A percentile compares a stretch with the other conserved stretches of the same genome.
Conservation (phyloP, 495 filamentous ascomycete genomes). For the Aspergillus olivimuriae region DNA sequence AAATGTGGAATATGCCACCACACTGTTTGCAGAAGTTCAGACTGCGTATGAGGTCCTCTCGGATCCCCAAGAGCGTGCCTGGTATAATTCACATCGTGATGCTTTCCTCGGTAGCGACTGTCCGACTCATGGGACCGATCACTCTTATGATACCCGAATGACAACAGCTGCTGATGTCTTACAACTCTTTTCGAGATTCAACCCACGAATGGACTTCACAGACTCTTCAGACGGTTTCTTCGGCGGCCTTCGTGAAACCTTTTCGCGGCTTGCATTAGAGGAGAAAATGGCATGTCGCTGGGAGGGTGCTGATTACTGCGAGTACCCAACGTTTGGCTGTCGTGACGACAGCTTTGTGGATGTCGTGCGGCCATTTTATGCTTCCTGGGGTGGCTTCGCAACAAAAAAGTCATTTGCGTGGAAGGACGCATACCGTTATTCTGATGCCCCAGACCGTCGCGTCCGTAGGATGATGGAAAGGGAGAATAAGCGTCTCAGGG, state of each 20-base stretch:
- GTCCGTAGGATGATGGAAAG: slow-evolving; percentile 86
- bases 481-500: slow-evolving; percentile 82
- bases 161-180: slow-evolving; percentile 75
- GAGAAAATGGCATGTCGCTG: slow-evolving; percentile 67
- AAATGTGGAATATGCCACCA: slow-evolving; percentile 74
- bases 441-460: slow-evolving; percentile 82
- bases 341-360: slow-evolving; percentile 60
- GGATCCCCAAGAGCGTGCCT: slow-evolving; percentile 89
- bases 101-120: slow-evolving; percentile 63
- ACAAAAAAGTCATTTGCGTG: slow-evolving; percentile 84
- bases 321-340: slow-evolving; percentile 78
- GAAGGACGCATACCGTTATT: slow-evolving; percentile 74
- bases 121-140: slow-evolving; percentile 35
- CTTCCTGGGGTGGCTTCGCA: slow-evolving; percentile 70
- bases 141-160: slow-evolving; percentile 57
- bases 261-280: slow-evolving; percentile 74
- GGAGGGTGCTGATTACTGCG: slow-evolving; percentile 48
- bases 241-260: slow-evolving; percentile 63
- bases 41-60: slow-evolving; percentile 91
- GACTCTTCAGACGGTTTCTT: slow-evolving; percentile 79
- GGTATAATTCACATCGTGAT: slow-evolving; percentile 94
- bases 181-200: slow-evolving; percentile 67
- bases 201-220: slow-evolving; percentile 66
- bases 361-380: slow-evolving; percentile 76
- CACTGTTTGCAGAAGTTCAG: slow-evolving; percentile 83